These are phyloP conservation scores for Massarina eburnea DNA, from an alignment of 2,329 filamentous ascomycete genomes.

Conservation along the genomic window DNA sequence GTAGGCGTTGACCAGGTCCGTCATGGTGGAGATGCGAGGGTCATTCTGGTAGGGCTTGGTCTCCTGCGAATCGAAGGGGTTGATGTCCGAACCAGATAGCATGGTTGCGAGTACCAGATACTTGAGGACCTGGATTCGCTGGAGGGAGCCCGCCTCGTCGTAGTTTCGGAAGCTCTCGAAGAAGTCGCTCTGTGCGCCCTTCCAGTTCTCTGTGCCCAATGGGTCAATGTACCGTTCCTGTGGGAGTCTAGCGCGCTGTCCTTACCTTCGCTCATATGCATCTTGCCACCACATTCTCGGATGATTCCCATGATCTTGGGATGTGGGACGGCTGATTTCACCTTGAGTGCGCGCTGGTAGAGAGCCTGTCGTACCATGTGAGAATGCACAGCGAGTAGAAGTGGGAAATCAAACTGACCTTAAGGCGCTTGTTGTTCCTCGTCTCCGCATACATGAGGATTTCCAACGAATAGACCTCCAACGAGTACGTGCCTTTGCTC, in stretches of 20 bases:
- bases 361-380: constrained; percentile 56
- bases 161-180: constrained; percentile 99
- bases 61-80: constrained; percentile 97
- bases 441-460: constrained; percentile 99
- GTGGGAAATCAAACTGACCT: constrained; percentile 50
- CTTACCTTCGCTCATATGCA: constrained; percentile 92
- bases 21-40: constrained; percentile 94
- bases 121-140: constrained; percentile 95
- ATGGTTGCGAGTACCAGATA: constrained; percentile 96
- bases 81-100: constrained; percentile 98
- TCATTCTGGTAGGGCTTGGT: constrained; percentile 98
- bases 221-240: constrained; percentile 21
- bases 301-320: constrained; percentile 99
- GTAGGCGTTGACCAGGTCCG: constrained; percentile 92
- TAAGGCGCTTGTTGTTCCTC: constrained; percentile 95
- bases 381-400: constrained; percentile 21
- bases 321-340: constrained; percentile 95
- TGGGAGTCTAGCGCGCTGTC: constrained; percentile 4
- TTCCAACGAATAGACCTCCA: constrained; percentile 95
- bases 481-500: constrained; percentile 92
- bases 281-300: constrained; percentile 96
- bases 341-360: constrained; percentile 87
- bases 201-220: constrained; percentile 78
- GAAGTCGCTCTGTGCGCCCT: constrained; percentile 94
- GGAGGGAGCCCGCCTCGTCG: constrained; percentile 93